These are phyloP conservation scores for Citrullus colocynthis DNA, from an alignment of 306 rosid species.

Conservation along the genomic window DNA sequence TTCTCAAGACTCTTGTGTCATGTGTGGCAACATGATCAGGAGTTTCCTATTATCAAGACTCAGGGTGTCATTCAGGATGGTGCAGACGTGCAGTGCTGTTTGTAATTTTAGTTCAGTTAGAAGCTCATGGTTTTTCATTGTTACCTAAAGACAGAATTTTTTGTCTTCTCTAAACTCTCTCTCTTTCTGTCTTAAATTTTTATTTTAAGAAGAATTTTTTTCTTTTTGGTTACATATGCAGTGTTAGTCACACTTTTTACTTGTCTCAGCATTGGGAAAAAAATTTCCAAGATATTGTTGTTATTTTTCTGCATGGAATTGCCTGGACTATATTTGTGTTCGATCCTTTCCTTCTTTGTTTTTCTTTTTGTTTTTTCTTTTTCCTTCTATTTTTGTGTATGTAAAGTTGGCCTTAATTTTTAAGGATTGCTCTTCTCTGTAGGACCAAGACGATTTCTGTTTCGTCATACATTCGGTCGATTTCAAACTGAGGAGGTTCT, in stretches of 20 bases:
- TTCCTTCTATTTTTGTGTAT: background rate
- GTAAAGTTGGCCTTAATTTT: background rate
- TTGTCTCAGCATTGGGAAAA: background rate
- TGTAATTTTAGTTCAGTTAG: background rate
- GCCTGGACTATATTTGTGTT: background rate
- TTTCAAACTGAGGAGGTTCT: constrained; percentile 76
- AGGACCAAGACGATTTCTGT: constrained; percentile 85
- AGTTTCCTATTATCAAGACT: background rate
- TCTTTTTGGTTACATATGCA: background rate
- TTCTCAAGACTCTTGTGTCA: background rate
- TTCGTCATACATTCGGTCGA: constrained; percentile 76
- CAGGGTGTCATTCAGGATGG: background rate
- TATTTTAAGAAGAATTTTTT: background rate
- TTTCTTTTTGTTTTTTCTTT: background rate
- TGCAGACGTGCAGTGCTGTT: background rate
- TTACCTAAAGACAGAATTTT: background rate
- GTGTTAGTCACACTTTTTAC: background rate
- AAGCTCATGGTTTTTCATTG: background rate
- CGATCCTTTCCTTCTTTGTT: background rate
- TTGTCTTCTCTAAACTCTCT: background rate
- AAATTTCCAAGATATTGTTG: background rate
- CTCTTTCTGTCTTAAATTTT: no score
- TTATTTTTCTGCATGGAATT: background rate
- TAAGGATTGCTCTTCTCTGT: constrained; percentile 12
- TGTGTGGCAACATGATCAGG: background rate